phyloP scores from a whole-genome alignment of 345 rosid species.

The Pistacia integerrima region DNA sequence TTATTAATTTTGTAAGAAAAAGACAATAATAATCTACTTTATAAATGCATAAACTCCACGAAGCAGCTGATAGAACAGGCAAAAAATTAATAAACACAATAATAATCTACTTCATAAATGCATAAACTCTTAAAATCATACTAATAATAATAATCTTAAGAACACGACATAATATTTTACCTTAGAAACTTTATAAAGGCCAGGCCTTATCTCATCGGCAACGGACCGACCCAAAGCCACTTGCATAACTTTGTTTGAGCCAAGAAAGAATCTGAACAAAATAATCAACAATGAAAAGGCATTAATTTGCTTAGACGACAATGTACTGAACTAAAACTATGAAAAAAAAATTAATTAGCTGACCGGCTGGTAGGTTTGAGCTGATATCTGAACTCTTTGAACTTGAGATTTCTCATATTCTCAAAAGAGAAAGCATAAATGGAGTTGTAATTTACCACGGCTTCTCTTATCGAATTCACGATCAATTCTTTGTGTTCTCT shows the following conservation, averaged over 20 bases:
- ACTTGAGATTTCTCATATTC: constrained; percentile 94
- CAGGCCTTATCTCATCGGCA: constrained; percentile 81
- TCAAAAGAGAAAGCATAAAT: constrained; percentile 83
- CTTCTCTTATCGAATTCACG: constrained; percentile 69
- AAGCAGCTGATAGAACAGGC: constrained; percentile 51
- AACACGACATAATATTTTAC: constrained; percentile 33
- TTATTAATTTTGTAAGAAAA: constrained; percentile 49
- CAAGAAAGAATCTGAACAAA: constrained; percentile 75
- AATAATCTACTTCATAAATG: no score
- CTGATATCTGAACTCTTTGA: constrained; percentile 90
- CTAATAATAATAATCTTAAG: background rate
- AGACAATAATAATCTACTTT: constrained; percentile 33
- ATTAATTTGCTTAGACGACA: background rate
- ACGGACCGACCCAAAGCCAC: constrained; percentile 89
- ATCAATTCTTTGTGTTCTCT: constrained; percentile 79
- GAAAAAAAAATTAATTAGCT: background rate
- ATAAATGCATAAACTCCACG: constrained; percentile 57
- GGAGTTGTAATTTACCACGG: constrained; percentile 58
- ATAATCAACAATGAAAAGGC: background rate
- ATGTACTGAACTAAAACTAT: background rate
- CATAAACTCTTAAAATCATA: background rate
- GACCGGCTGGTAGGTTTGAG: constrained; percentile 79
- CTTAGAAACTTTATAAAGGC: constrained; percentile 78
- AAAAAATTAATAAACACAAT: background rate
- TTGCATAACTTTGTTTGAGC: constrained; percentile 97